Percentiles rank a stretch among this genome's conserved stretches.
These are phyloP conservation scores for Smithsoniella earleae DNA, from an alignment of 163 green algal species.

Conservation along the genomic window DNA sequence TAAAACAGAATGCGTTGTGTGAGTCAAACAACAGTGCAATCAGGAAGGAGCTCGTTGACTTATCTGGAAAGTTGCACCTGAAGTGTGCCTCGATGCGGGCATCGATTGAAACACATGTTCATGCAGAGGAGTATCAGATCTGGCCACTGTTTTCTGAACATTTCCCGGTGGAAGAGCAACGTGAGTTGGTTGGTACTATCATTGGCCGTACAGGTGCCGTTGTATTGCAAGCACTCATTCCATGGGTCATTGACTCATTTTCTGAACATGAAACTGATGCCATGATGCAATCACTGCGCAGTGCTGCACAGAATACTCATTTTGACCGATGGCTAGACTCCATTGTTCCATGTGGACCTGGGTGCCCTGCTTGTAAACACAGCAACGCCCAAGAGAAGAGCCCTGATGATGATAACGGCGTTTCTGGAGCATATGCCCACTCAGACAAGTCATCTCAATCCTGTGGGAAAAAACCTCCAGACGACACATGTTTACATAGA, in stretches of 20 bases:
- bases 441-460: too few species aligned
- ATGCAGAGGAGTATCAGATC: slow-evolving; percentile 84
- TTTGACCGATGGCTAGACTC: slow-evolving; percentile 87
- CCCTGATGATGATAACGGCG: too few species aligned
- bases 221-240: slow-evolving; percentile 79
- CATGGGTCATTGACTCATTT: slow-evolving; percentile 67
- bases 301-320: slow-evolving; percentile 80
- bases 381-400: too few species aligned
- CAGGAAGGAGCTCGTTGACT: too few species aligned
- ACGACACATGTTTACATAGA: too few species aligned
- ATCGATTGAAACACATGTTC: slow-evolving; percentile 82
- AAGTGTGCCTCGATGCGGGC: slow-evolving; percentile 79
- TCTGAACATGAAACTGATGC: slow-evolving; percentile 66
- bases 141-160: slow-evolving; percentile 96
- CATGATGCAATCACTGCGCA: slow-evolving; percentile 82
- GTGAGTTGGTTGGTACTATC: slow-evolving; percentile 83
- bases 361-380: background rate
- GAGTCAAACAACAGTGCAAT: too few species aligned
- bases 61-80: slow-evolving; percentile 56
- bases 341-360: slow-evolving; percentile 36
- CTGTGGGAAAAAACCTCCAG: too few species aligned
- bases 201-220: slow-evolving; percentile 88
- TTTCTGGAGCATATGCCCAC: too few species aligned
- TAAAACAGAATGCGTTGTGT: background rate
- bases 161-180: slow-evolving; percentile 88